Base-by-base conservation (phyloP, 2,329 filamentous ascomycete species). In the Teratosphaeria zuluensis region DNA sequence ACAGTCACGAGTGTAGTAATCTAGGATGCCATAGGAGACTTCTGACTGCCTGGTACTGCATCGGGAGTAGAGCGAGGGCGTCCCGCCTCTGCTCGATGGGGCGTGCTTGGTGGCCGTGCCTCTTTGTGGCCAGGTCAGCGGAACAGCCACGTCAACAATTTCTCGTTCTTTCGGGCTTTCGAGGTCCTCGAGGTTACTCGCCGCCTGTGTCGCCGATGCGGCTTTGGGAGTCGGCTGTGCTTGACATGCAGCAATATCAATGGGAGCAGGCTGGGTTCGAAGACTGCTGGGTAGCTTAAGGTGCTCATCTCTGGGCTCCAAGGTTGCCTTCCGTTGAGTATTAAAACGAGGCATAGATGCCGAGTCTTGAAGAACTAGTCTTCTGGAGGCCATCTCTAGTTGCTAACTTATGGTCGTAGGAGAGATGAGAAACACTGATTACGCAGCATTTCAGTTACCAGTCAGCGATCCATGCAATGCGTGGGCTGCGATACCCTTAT, bases 11-110 rank as follows among this genome's bases (percentile, higher is more conserved):
- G 65, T 65, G 54, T 70, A 70, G 54, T 67, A 70, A 54, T 71
- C 69, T 19, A 70, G 30, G n/a, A 70, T 66, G 6, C 68, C 68
- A 16, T 68, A 63, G 2, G 68, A 70, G 38, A 68, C 64, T 55
- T 69, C 67, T 2, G 68, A 70, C 42, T 65, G 65, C 33, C 58
- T 28, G 7, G 63, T 58, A 35, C 61, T 65, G 56, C 55, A 58
- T 51, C 59, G 61, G 1, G 67, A 68, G 12, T 59, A 38, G 1
- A 62, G 55, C 19, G 62, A 64, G 6, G 61, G 62, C 5, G 65
- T 62, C 2, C 30, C 21, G 6, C 51, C 48, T 12, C 42, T 16
- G 38, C 48, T 56, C 30, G 58, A 51, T 8, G 58, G 48, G 31
- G 53, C 28, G 51, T 46, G 38, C 19, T 59, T 33, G 51, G 57